Conservation (phyloP, 2,329 filamentous ascomycete species). For the Pseudogymnoascus sp. region DNA sequence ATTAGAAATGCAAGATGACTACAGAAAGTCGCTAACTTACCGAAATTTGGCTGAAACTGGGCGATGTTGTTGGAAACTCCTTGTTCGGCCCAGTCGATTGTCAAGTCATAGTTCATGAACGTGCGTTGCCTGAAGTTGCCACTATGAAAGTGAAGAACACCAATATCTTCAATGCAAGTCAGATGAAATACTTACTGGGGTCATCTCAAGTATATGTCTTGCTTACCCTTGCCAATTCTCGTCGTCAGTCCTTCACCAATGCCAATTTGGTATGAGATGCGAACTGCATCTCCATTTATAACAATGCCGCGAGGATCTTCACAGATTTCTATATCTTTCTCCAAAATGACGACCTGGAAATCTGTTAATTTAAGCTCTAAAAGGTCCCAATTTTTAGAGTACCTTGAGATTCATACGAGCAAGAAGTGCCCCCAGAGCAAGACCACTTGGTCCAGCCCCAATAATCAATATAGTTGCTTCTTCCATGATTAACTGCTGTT, state of each 20-base stretch:
- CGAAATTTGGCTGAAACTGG: constrained; percentile 10
- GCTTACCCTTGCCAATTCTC: constrained; percentile 3
- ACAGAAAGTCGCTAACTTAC: neutral
- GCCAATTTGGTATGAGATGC: constrained; percentile 11
- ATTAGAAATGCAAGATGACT: neutral
- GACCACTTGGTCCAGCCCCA: constrained; percentile 8
- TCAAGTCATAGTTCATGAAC: constrained; percentile 2
- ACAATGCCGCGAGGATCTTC: constrained; percentile 11
- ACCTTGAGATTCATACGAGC: constrained; percentile 5
- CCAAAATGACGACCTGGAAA: constrained; percentile 10
- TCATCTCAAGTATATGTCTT: neutral
- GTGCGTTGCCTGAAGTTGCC: neutral
- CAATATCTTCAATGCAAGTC: neutral
- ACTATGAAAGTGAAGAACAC: constrained; percentile 9
- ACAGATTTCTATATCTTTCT: constrained; percentile 9
- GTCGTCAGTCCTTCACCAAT: constrained; percentile 9
- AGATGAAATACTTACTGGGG: neutral
- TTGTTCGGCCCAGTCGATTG: constrained; percentile 8
- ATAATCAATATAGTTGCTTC: constrained; percentile 13
- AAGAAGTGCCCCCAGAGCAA: constrained; percentile 6
- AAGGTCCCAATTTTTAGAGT: neutral
- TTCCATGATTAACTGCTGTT: neutral
- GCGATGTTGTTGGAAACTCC: constrained; percentile 2
- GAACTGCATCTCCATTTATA: constrained; percentile 11
- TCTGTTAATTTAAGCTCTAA: constrained; percentile 10